phyloP scores from a whole-genome alignment of 1,139 yeast genomes.

The Kodamaea alishanica region DNA sequence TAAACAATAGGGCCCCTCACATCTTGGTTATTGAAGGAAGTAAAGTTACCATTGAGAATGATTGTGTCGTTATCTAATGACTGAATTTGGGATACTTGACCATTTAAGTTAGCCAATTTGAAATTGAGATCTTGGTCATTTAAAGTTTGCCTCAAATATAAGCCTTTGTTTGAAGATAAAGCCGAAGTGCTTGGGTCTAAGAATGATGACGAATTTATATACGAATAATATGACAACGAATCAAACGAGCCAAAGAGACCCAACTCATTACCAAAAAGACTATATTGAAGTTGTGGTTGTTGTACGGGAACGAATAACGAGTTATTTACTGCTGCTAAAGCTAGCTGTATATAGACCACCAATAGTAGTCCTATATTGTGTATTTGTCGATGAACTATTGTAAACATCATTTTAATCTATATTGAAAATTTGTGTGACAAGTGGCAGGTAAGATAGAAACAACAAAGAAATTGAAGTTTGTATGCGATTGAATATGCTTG shows the following conservation, averaged over 20 bases:
- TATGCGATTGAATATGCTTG: too few species aligned
- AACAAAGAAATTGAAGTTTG: too few species aligned
- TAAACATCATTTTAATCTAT: too few species aligned
- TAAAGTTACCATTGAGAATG: conserved; percentile 46
- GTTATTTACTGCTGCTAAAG: conserved; percentile 2
- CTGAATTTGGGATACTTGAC: conserved; percentile 27
- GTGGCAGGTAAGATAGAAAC: too few species aligned
- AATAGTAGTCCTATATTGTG: background rate
- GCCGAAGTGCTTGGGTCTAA: conserved; percentile 17
- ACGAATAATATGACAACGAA: conserved; percentile 56
- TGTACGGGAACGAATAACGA: conserved; percentile 7
- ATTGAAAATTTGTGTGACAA: too few species aligned
- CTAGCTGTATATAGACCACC: conserved; percentile 2
- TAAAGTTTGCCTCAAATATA: conserved; percentile 31
- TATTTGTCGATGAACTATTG: background rate
- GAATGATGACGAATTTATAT: conserved; percentile 44
- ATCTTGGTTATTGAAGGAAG: conserved; percentile 31
- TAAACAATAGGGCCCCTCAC: conserved; percentile 53
- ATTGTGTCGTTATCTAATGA: conserved; percentile 26
- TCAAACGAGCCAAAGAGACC: conserved; percentile 66
- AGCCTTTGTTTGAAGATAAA: conserved; percentile 10
- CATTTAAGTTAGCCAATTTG: conserved; percentile 33
- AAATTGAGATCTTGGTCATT: conserved; percentile 23
- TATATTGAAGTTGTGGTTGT: conserved; percentile 33
- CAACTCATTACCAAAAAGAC: conserved; percentile 38